These are phyloP conservation scores for Triticum aestivum DNA, from an alignment of 176 grass and related monocot genomes.

Conservation along the genomic window IWGSC_CS_RefSeq_v2.1 NC_057812.1:540990366-540990865, in stretches of 20 bases:
- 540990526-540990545: background rate
- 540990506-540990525: background rate
- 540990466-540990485: too few species aligned
- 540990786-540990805: background rate
- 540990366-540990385: too few species aligned
- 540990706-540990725: background rate
- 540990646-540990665: background rate
- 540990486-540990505: too few species aligned
- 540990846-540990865: conserved; percentile 12
- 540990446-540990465: too few species aligned
- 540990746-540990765: background rate
- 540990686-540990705: background rate
- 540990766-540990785: background rate
- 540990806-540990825: background rate
- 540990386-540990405: background rate
- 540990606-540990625: background rate
- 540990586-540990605: background rate
- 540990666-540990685: background rate
- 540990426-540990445: too few species aligned
- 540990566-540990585: background rate
- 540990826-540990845: background rate
- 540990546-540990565: background rate
- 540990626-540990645: background rate
- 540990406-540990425: too few species aligned
- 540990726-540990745: background rate